Evolutionary conservation across 768 basidiomycete species (phyloP), one percentile per base, ranked within the genome.

Genomic region (Hygrophoropsis aurantiaca): DNA sequence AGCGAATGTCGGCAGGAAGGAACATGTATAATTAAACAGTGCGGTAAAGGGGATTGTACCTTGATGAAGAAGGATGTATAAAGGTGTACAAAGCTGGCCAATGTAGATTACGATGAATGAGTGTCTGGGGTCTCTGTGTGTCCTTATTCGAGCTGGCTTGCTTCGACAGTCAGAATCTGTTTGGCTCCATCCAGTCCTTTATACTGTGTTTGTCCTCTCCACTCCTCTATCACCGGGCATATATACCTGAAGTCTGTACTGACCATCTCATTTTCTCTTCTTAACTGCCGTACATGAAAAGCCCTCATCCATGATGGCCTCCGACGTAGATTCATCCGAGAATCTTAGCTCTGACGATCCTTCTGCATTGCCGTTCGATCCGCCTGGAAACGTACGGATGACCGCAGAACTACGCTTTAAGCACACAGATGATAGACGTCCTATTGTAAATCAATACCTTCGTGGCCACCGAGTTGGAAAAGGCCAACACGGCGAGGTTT

Each of bases 401-500:
- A 80, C 80, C 27, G 62, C 69, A 47, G 60, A 68, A 38, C 64
- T 79, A 42, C 59, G 69, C 45, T 67, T 72, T 44, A 65, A 69
- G 50, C 61, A 70, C 52, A 71, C 69, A 44, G 65, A 66, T 32
- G 69, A 69, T 50, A 60, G 56, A 68, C 74, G 65, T 9, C 65
- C 65, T 35, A 80, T 84, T 70, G 67, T 97, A 55, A 97, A 97
- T 72, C 89, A 94, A 66, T 97, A 95, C 65, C 72, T 83, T 40
- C 81, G 93, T 47, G 74, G 84, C 44, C 74, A 77, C 46, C 79
- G 80, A 58, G 83, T 97, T 18, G 94, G 94, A 18, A 81, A 79
- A 48, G 94, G 94, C 11, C 89, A 91, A 61, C 94, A 97, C 60
- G 94, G 94, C 40, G 82, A 87, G 59, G 94, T 97, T 51, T 88